Evolutionary conservation across 306 rosid genomes (phyloP).

Genomic region (Clitoria ternatea): DNA sequence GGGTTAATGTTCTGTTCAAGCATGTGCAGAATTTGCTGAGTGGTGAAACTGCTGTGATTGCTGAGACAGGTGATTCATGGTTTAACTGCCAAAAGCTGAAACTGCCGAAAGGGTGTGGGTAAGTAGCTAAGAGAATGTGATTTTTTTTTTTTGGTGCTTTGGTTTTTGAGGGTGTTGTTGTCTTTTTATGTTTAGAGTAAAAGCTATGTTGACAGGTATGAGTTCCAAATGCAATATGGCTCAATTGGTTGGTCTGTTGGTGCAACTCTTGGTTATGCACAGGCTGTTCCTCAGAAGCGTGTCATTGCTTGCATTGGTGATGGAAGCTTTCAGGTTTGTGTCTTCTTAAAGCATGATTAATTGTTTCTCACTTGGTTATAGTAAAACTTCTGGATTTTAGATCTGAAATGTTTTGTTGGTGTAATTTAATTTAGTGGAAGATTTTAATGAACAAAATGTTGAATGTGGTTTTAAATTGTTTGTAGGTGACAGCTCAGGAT

Average conservation of each 20-base stretch:
- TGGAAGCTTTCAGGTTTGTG: constrained; percentile 63
- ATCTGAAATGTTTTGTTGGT: too few relatives aligned
- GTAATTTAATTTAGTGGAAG: too few relatives aligned
- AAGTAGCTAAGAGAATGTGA: background rate
- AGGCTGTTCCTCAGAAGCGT: constrained; percentile 50
- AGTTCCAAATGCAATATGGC: constrained; percentile 73
- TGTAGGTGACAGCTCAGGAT: constrained; percentile 62
- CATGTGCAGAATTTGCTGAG: constrained; percentile 53
- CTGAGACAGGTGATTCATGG: constrained; percentile 76
- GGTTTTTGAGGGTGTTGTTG: background rate
- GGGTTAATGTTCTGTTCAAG: constrained; percentile 58
- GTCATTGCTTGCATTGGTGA: constrained; percentile 62
- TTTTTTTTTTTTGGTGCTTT: background rate
- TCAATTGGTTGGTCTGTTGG: constrained; percentile 72
- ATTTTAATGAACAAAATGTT: too few relatives aligned
- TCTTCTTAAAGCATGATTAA: background rate
- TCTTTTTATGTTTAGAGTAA: background rate
- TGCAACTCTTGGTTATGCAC: constrained; percentile 68
- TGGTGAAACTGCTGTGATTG: constrained; percentile 53
- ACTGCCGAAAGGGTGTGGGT: constrained; percentile 63
- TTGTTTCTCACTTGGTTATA: background rate
- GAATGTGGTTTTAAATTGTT: background rate
- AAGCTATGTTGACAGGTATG: constrained; percentile 41
- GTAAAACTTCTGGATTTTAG: background rate
- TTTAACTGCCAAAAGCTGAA: constrained; percentile 67